phyloP scores from a whole-genome alignment of 495 filamentous ascomycete species.

The Trichoderma gamsii region DNA sequence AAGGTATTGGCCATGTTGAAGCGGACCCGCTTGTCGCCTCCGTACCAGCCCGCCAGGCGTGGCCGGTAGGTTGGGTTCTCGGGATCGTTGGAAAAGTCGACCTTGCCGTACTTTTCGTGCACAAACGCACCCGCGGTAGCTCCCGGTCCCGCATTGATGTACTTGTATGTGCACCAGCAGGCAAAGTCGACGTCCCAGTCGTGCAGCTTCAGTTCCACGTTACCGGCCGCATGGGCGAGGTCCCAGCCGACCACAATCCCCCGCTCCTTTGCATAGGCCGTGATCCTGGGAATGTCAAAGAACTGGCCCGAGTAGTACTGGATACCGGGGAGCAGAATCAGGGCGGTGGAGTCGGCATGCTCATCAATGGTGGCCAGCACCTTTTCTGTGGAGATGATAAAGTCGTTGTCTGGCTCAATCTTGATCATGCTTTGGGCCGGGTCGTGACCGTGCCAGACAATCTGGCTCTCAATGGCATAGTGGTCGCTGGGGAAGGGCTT shows the following conservation, averaged over 20 bases:
- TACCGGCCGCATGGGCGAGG: constrained; percentile 89
- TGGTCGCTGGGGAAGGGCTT: constrained; percentile 96
- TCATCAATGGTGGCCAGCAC: constrained; percentile 70
- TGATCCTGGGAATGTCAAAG: constrained; percentile 82
- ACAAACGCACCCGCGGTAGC: constrained; percentile 84
- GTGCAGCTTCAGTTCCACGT: constrained; percentile 75
- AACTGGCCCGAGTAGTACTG: constrained; percentile 95
- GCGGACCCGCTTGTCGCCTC: constrained; percentile 64
- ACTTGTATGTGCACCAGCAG: constrained; percentile 98
- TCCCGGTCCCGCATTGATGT: constrained; percentile 87
- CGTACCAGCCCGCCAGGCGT: constrained; percentile 87
- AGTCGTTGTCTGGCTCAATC: constrained; percentile 49
- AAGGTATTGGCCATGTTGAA: constrained; percentile 80
- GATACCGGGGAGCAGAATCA: constrained; percentile 82
- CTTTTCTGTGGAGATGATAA: constrained; percentile 60
- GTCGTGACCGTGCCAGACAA: constrained; percentile 66
- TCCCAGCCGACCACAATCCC: constrained; percentile 88
- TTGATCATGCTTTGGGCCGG: constrained; percentile 67
- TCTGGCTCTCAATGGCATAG: constrained; percentile 83
- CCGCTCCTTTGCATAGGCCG: constrained; percentile 65
- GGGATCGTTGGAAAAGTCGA: constrained; percentile 27
- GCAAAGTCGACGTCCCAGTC: constrained; percentile 96
- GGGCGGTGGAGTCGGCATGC: constrained; percentile 68
- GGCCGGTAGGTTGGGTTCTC: constrained; percentile 37
- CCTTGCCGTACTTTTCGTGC: constrained; percentile 65